phyloP scores from a whole-genome alignment of 169 alveolate species.

The Cryptosporidium ubiquitum region DNA sequence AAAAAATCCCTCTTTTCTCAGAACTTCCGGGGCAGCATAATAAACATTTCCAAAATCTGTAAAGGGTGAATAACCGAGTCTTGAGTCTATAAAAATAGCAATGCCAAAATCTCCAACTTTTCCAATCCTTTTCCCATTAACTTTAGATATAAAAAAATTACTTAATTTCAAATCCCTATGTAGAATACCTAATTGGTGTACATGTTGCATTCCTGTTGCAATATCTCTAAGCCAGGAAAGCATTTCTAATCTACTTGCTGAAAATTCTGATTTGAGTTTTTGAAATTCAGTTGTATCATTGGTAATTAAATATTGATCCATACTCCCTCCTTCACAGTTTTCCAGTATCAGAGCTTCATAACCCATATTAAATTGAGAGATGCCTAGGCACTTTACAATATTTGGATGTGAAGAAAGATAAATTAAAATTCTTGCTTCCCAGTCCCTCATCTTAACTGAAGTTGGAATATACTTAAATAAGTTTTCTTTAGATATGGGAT shows the following conservation, averaged over 20 bases:
- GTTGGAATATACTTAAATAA: slow-evolving; percentile 78
- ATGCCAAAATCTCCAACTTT: slow-evolving; percentile 80
- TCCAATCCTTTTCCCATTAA: slow-evolving; percentile 73
- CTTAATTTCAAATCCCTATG: slow-evolving; percentile 68
- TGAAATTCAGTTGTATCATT: background rate
- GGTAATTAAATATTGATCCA: slow-evolving; percentile 75
- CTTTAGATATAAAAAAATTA: slow-evolving; percentile 75
- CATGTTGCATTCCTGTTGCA: slow-evolving; percentile 79
- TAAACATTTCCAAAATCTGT: slow-evolving; percentile 79
- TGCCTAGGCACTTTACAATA: slow-evolving; percentile 77
- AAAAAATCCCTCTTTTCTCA: slow-evolving; percentile 80
- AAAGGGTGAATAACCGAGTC: slow-evolving; percentile 77
- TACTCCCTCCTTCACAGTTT: slow-evolving; percentile 80
- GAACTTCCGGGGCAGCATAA: slow-evolving; percentile 82
- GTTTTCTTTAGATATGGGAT: slow-evolving; percentile 72
- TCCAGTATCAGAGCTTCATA: slow-evolving; percentile 77
- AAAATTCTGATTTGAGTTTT: slow-evolving; percentile 15
- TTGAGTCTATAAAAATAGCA: slow-evolving; percentile 74
- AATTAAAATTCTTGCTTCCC: slow-evolving; percentile 78
- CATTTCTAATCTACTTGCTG: slow-evolving; percentile 75
- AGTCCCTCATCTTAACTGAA: slow-evolving; percentile 78
- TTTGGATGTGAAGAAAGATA: slow-evolving; percentile 72
- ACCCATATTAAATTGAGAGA: slow-evolving; percentile 76
- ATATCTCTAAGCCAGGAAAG: slow-evolving; percentile 78
- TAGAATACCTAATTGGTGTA: slow-evolving; percentile 55